Evolutionary conservation across 805 yeast genomes (phyloP), one percentile per base, ranked within the genome.

Genomic region (Candida sphagnicola): DNA sequence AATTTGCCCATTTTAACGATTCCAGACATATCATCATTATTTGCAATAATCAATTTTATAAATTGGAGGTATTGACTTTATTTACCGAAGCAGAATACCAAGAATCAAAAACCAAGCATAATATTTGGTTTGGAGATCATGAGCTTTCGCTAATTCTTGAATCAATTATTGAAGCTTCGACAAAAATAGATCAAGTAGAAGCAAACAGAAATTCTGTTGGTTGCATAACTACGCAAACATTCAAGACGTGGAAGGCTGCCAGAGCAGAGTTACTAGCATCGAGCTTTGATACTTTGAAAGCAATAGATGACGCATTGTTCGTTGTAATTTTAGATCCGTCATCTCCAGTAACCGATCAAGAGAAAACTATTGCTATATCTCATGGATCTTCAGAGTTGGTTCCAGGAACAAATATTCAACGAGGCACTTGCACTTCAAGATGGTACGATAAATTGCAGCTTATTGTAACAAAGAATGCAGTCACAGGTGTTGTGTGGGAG

Each of bases 401-500:
- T 23, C 43, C 47, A 1, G 64, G 65, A 8, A 60, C 71, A 21
- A 76, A 74, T 41, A 58, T 73, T 33, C 82, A 77, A 54, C 54
- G 66, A 16, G 82, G 82, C 18, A 67, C 79, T 4, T 77, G 82
- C 54, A 74, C 78, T 12, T 74, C 76, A 34, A 59, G 82, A 39
- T 77, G 80, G 74, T 77, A 77, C 50, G 82, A 77, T 52, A 77
- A 77, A 48, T 57, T 77, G 39, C 80, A 77, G 49, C 53, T 77
- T 35, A 64, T 77, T 13, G 70, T 77, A 8, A 74, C 81, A 3
- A 61, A 65, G 29, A 77, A 77, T 52, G 70, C 81, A 0, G 77
- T 75, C 16, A 80, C 80, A 1, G 82, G 81, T 3, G 66, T 77
- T 35, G 76, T 75, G 15, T 77, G 80, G 75, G 82, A 78, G 45